Evolutionary conservation across 495 filamentous ascomycete genomes (phyloP), one percentile per base, ranked within the genome.

Genomic region (Delitschia confertaspora): DNA sequence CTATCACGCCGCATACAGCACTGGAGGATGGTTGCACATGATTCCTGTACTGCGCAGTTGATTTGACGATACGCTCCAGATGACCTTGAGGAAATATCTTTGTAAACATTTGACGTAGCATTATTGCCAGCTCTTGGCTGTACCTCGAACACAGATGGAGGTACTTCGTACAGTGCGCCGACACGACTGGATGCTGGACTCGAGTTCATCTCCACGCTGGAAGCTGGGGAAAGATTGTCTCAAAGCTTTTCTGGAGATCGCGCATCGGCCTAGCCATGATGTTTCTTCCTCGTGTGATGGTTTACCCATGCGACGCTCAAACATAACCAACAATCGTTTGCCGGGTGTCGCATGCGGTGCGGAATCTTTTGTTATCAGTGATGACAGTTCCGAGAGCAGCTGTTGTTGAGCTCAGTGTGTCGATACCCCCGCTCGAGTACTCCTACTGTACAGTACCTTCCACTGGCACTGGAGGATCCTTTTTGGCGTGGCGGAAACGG

Each of bases 1-100:
- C 49, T 35, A 51, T 56, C 47, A 52, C 30, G 49, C 43, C 41
- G 53, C 43, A 36, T 40, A 16, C 4, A 47, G 40, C 30, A 36
- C 37, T 37, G 17, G 25, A 14, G 42, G 20, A 24, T 19, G 35
- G 53, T 56, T 24, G 47, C 53, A 57, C 53, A 49, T 57, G 53
- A 57, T 53, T 46, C 49, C 39, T 33, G 40, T 46, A 41, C 39
- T 6, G 49, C 40, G 21, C 29, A 34, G 49, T n/a, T 42, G 53
- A 57, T 57, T 57, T 45, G 53, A 30, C 44, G 40, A 23, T 20
- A 13, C n/a, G 2, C 29, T 31, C 21, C 53, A 50, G 49, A 53
- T 57, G 53, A 57, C 53, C 49, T 53, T 43, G 51, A 56, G 32
- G 29, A 45, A 35, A 18, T 37, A 17, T 35, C 24, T 51, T 38